A percentile compares a stretch with the other conserved stretches of the same genome.
These are phyloP conservation scores for Colletotrichum navitas DNA, from an alignment of 2,329 filamentous ascomycete species.

Conservation along the genomic window DNA sequence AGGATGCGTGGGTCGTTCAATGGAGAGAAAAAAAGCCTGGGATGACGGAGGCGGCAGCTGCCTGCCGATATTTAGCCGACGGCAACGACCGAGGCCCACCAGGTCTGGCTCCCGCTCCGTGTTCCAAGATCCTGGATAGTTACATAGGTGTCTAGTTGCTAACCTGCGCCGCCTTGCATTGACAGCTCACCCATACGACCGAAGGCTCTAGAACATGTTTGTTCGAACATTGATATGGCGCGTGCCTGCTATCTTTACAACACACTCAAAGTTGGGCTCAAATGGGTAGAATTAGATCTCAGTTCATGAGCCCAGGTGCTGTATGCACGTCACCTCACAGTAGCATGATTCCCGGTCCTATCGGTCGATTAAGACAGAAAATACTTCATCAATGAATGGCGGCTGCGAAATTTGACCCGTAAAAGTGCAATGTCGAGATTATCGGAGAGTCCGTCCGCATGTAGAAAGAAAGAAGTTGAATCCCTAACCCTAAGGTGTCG, in stretches of 20 bases:
- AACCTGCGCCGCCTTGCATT: not conserved
- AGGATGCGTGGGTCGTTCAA: conserved; percentile 25
- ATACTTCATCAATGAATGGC: not conserved
- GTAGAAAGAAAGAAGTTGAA: too few relatives aligned
- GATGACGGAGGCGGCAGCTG: conserved; percentile 33
- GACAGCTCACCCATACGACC: not conserved
- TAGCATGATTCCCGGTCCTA: not conserved
- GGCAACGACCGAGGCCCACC: conserved; percentile 32
- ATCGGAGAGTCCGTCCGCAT: not conserved
- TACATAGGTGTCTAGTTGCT: not conserved
- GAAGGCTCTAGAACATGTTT: not conserved
- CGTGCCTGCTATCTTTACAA: not conserved
- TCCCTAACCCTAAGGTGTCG: not conserved
- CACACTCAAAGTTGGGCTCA: not conserved
- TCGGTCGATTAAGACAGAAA: too few relatives aligned
- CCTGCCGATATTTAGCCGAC: conserved; percentile 37
- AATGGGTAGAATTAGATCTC: not conserved
- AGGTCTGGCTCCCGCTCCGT: conserved; percentile 7
- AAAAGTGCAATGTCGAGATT: not conserved
- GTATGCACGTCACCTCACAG: not conserved
- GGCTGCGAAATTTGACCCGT: not conserved
- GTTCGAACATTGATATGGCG: not conserved
- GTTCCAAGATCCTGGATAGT: not conserved
- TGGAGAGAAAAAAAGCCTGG: not conserved
- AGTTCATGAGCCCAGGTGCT: not conserved